Evolutionary conservation across 495 filamentous ascomycete genomes (phyloP).

Genomic region (Xylaria intraflava): DNA sequence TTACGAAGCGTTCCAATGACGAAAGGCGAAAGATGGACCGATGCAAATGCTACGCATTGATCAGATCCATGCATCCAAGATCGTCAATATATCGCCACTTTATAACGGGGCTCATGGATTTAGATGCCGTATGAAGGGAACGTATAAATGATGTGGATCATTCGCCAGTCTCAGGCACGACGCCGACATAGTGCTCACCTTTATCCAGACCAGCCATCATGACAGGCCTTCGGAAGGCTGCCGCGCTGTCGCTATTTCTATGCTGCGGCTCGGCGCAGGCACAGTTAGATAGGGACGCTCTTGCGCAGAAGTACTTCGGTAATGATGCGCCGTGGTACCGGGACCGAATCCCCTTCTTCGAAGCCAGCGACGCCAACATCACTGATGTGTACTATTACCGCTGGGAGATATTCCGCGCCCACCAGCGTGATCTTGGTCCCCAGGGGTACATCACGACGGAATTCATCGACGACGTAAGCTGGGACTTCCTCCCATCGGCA

Average conservation of each 20-base stretch:
- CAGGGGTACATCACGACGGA: conserved; percentile 28
- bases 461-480: conserved; percentile 28
- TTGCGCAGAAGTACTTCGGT: conserved; percentile 1
- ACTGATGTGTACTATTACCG: conserved; percentile 32
- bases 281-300: background rate
- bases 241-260: background rate
- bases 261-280: background rate
- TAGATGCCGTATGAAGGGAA: background rate
- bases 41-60: background rate
- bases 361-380: conserved; percentile 10
- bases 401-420: conserved; percentile 28
- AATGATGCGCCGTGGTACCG: conserved; percentile 11
- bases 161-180: background rate
- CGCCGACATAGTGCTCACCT: background rate
- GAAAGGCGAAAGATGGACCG: background rate
- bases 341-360: conserved; percentile 9
- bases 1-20: background rate
- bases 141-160: background rate
- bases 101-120: background rate
- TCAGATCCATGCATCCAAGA: background rate
- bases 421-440: conserved; percentile 26
- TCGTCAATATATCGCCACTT: background rate
- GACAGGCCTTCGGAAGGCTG: background rate
- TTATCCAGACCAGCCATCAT: background rate
- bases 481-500: conserved; percentile 18